Evolutionary conservation across 2,329 filamentous ascomycete species (phyloP), one percentile per base, ranked within the genome.

Genomic region (Beauveria sp.): DNA sequence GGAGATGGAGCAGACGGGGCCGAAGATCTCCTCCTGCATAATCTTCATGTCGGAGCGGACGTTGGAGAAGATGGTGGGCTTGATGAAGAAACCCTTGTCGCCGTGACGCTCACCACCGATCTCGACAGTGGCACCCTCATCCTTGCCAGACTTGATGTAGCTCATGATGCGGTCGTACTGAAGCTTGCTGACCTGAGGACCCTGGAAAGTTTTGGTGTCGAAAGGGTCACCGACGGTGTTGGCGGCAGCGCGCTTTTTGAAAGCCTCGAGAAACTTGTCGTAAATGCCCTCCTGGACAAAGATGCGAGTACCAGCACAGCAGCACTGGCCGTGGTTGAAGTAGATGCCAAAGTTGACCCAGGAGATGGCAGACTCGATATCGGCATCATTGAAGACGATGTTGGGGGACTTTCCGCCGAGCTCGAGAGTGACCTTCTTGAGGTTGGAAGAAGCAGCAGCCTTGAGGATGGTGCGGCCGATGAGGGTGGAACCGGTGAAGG

Each of bases 11-110:
- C 86, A 88, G 65, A 95, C 90, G 62, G 90, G 90, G 65, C 90
- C 90, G 73, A 95, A 95, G 75, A 95, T 93, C 78, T 95, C 90
- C 78, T 93, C 89, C 75, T 90, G 83, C 77, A 90, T 86, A 71
- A 95, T 93, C 83, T 89, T 91, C 89, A 93, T 93, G 74, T 92
- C 83, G 67, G 85, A 79, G 60, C 78, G 84, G 67, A 93, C 90
- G 71, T 90, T 86, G 75, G 83, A 85, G 81, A 95, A 93, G 78
- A 93, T 90, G 71, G 90, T 93, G 42, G 90, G 90, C 80, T 92
- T 79, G 76, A 93, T 92, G 81, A 92, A 93, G 83, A 88, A 93
- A 63, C 89, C 89, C 80, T 90, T 86, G 71, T 80, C 73, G 65
- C 89, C 89, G 76, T 86, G 86, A 70, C 69, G 66, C 34, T 65